Percentiles rank a stretch among this genome's conserved stretches.
These are phyloP conservation scores for Glomus cerebriforme DNA, from an alignment of 192 early-diverging fungal genomes.

Conservation along the genomic window DNA sequence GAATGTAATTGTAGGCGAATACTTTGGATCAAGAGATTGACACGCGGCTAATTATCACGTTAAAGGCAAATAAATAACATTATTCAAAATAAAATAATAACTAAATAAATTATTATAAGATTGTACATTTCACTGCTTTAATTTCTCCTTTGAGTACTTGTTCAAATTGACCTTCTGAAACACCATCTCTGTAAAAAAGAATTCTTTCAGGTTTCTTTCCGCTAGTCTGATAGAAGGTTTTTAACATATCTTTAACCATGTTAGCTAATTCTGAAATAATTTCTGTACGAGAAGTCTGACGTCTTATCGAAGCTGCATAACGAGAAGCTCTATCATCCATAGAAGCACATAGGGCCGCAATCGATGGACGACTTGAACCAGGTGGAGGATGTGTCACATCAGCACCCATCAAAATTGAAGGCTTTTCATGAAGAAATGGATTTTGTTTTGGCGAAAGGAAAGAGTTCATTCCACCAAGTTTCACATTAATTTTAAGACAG, in stretches of 20 bases:
- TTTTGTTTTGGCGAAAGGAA: slow-evolving; percentile 59
- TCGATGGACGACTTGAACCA: slow-evolving; percentile 65
- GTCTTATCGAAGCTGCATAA: slow-evolving; percentile 63
- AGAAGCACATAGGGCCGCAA: slow-evolving; percentile 74
- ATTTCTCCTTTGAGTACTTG: slow-evolving; percentile 79
- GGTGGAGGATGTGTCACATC: slow-evolving; percentile 88
- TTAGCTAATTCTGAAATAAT: slow-evolving; percentile 70
- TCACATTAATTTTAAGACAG: slow-evolving; percentile 91
- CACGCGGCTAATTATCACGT: slow-evolving; percentile 56
- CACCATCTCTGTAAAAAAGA: slow-evolving; percentile 88
- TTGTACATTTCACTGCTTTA: slow-evolving; percentile 54
- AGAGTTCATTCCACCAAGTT: slow-evolving; percentile 69
- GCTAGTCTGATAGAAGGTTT: slow-evolving; percentile 62
- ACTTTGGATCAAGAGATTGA: slow-evolving; percentile 62
- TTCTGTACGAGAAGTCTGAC: slow-evolving; percentile 69
- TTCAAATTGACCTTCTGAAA: slow-evolving; percentile 85
- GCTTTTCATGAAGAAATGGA: slow-evolving; percentile 66
- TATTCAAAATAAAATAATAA: background rate
- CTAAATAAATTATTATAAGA: background rate
- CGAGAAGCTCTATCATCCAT: slow-evolving; percentile 64
- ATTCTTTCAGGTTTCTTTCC: slow-evolving; percentile 77
- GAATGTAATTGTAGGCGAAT: slow-evolving; percentile 83
- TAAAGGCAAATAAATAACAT: slow-evolving; percentile 23
- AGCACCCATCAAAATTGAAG: slow-evolving; percentile 89
- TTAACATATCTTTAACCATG: slow-evolving; percentile 69